Base-by-base conservation (phyloP, 2,329 filamentous ascomycete genomes). In the Trichoderma brevicompactum region DNA sequence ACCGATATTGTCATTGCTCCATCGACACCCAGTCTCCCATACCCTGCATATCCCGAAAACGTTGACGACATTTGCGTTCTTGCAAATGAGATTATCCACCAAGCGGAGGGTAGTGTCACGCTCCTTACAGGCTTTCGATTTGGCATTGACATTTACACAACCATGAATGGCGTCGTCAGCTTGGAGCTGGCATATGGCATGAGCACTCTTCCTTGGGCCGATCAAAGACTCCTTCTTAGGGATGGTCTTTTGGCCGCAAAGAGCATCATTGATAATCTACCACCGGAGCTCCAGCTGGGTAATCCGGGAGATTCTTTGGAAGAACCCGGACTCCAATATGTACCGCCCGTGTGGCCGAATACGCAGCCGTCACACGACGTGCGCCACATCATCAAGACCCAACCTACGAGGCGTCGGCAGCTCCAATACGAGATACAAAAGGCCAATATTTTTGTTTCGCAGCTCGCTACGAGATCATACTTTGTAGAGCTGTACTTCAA, bases 371-470 rank as follows among this genome's bases (percentile, higher is more conserved):
- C 79, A 8, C 79, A 84, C 67, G 84, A 87, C 68, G 72, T 85
- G 15, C 81, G 83, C 48, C 81, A 80, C 44, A 76, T 80, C 7
- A 79, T 86, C 65, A 81, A 81, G 62, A 76, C 79, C 19, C 79
- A 86, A 32, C 81, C 83, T 1, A 74, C 78, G 32, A 79, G 81
- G 2, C 82, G 85, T 2, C 82, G 86, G 1, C 80, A 83, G 64
- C 75, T 93, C 5, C 92, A 95, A 73, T 92, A 89, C 69, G 93
- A 96, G 77, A 95, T 97, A 36, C 92, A 96, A 75, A 96, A 96
- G 74, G 91, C 92, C 7, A 96, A 96, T 75, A 91, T 97, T 44
- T 92, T 94, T 73, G 87, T 89, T 2, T 94, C 90, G 6, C 90
- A 93, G 72, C 81, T 97, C 9, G 88, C 89, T 2, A 96, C 92